Base-by-base conservation (phyloP, 257 asterid species). In the Scutellaria minor region DNA sequence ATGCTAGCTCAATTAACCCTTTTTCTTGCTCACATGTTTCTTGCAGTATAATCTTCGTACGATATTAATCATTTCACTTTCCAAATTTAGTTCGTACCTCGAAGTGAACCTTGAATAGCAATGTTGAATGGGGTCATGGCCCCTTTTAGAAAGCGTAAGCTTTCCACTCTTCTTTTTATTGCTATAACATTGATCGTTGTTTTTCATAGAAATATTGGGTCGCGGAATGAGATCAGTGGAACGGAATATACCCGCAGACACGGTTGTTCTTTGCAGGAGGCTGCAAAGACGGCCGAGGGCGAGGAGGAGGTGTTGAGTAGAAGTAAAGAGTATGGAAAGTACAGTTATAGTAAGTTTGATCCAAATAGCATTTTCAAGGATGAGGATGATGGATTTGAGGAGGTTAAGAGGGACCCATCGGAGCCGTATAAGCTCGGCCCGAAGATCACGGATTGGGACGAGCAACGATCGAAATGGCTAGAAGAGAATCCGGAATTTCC, bases 401-500 rank as follows among this genome's bases (percentile, higher is more conserved):
- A 82, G 68, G 59, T 31, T 31, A 64, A 66, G 40, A 24, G 90
- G 56, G 91, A 86, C 73, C 86, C 83, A n/a, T 72, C 81, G 10
- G 51, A 66, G 42, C 87, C 96, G 14, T 89, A 87, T 35, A 75
- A 68, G 2, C 82, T 91, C 18, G 96, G 96, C 10, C 95, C 95
- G 6, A 89, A 87, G 52, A 91, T 91, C 35, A 64, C 82, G 9
- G 76, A 87, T 66, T 91, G 97, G 97, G 93, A 91, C 77, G 73
- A 80, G 55, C 96, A 89, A 78, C 84, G 96, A 64, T 81, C 75
- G 6, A 82, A 84, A 9, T 91, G 97, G 97, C 75, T 91, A 77
- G 83, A 77, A 56, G 78, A 65, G 27, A 82, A 91, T 65, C 95
- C 85, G 7, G 68, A 64, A 15, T 85, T 81, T 48, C 83, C 85